These are phyloP conservation scores for Casuarina equisetifolia DNA, from an alignment of 306 rosid genomes.

Conservation along the genomic window DNA sequence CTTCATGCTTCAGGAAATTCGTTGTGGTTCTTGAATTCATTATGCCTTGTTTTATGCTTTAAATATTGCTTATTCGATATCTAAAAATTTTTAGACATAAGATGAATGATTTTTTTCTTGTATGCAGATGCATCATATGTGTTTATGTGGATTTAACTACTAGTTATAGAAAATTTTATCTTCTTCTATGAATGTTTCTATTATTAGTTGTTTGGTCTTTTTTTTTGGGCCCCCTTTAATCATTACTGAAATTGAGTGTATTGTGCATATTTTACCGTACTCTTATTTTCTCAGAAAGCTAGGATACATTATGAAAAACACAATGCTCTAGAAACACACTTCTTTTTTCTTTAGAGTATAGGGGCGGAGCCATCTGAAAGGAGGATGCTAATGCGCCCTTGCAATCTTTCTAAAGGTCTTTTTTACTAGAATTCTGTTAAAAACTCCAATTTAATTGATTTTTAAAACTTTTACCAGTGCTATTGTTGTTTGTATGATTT, in stretches of 20 bases:
- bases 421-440: too few species aligned
- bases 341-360: too few species aligned
- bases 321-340: too few species aligned
- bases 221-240: neutral
- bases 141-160: neutral
- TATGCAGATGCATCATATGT: neutral
- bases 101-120: slow-evolving; percentile 3
- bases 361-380: too few species aligned
- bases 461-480: neutral
- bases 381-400: too few species aligned
- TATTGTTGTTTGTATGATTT: too few species aligned
- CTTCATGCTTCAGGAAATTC: slow-evolving; percentile 7
- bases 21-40: neutral
- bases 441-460: neutral
- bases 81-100: neutral
- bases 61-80: neutral
- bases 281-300: too few species aligned
- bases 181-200: neutral
- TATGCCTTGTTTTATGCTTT: neutral
- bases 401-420: too few species aligned
- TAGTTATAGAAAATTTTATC: neutral
- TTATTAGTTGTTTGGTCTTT: neutral
- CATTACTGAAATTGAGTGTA: neutral
- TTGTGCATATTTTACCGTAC: neutral
- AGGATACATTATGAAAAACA: too few species aligned